These are phyloP conservation scores for Typha latifolia DNA, from an alignment of 176 grass and related monocot genomes.

Conservation along the genomic window DNA sequence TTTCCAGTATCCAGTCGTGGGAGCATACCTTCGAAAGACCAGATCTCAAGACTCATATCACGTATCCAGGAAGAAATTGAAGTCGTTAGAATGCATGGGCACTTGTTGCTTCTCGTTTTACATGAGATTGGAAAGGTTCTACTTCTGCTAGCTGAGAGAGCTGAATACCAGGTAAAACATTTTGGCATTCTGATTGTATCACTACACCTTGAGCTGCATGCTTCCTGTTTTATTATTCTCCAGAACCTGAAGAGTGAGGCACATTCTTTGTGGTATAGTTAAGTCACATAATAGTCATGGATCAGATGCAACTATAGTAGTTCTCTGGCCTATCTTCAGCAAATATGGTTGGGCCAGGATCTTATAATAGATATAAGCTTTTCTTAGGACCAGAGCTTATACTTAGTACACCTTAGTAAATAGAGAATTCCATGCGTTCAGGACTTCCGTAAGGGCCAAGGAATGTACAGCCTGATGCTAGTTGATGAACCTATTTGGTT, in stretches of 20 bases:
- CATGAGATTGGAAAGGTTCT: slow-evolving; percentile 83
- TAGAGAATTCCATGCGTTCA: no score
- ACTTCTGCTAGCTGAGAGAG: slow-evolving; percentile 71
- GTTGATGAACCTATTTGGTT: no score
- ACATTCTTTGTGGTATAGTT: neutral
- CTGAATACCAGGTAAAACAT: slow-evolving; percentile 84
- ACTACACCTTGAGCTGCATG: neutral
- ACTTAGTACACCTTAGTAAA: no score
- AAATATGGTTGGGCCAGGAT: no score
- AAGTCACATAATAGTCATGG: neutral
- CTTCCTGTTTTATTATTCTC: neutral
- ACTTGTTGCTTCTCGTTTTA: slow-evolving; percentile 72
- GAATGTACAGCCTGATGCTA: no score
- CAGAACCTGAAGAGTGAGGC: neutral
- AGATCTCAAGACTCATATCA: slow-evolving; percentile 88
- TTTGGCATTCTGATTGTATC: neutral
- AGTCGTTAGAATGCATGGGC: slow-evolving; percentile 88
- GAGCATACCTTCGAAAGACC: slow-evolving; percentile 93
- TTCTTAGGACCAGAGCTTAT: no score
- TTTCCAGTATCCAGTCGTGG: slow-evolving; percentile 80
- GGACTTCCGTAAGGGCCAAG: no score
- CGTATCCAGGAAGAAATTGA: slow-evolving; percentile 96
- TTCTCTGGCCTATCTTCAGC: no score
- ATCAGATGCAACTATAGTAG: no score
- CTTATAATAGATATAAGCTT: no score